Conservation (phyloP, 1,284 basidiomycete genomes). For the Leccinum fallax region DNA sequence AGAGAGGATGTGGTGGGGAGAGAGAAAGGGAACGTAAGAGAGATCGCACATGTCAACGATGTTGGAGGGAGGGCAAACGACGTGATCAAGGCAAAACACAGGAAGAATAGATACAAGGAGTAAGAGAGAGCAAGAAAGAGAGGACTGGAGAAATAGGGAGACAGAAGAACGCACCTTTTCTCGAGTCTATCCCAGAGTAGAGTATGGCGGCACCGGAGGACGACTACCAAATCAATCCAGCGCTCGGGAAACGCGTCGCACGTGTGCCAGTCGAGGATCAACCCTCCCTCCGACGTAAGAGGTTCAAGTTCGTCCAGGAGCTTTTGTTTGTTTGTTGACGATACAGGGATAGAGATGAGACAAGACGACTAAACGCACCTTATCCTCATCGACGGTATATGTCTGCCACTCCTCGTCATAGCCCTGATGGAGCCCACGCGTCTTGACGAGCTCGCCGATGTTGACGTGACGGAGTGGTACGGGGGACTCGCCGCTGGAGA, state of each 20-base stretch:
- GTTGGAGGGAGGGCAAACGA: not conserved
- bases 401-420: conserved; percentile 95
- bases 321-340: conserved; percentile 39
- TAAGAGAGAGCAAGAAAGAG: no score
- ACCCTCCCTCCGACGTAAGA: conserved; percentile 64
- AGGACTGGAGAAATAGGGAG: no score
- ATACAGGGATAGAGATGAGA: not conserved
- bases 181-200: conserved; percentile 94
- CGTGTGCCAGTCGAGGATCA: conserved; percentile 97
- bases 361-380: conserved; percentile 47
- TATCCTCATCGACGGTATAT: conserved; percentile 95
- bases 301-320: conserved; percentile 89
- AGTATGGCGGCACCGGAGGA: conserved; percentile 88
- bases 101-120: not conserved
- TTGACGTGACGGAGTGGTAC: conserved; percentile 82
- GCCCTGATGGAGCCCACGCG: conserved; percentile 78
- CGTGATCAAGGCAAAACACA: not conserved
- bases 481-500: conserved; percentile 53
- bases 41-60: not conserved
- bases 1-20: not conserved
- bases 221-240: conserved; percentile 97
- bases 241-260: conserved; percentile 95
- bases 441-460: conserved; percentile 88
- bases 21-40: not conserved
- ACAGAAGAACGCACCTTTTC: conserved; percentile 66